Evolutionary conservation across 2,329 filamentous ascomycete genomes (phyloP), one percentile per base, ranked within the genome.

Genomic region (Pseudogymnoascus sp.): DNA sequence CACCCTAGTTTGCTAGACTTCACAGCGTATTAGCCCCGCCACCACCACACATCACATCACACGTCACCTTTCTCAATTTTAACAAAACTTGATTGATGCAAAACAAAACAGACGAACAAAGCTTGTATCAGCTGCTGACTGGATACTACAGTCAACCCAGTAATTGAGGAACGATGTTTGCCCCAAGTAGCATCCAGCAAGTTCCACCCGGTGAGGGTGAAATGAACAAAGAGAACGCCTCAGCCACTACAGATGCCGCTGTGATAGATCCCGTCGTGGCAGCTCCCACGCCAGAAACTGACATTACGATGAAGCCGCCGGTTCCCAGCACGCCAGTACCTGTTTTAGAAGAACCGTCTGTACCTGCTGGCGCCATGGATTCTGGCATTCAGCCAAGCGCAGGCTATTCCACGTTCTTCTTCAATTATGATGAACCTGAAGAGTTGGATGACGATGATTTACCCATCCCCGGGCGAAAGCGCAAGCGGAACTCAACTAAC

Each of bases 401-500:
- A 33, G 64, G 68, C 14, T 57, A 60, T 12, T 62, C 68, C 4
- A 63, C 64, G 5, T 62, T 65, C 12, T 62, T 67, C 38, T 59
- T 66, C 39, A 66, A 63, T 9, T 63, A 66, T 8, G 58, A 59
- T 30, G 61, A 63, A 37, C 63, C 65, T 7, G 75, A 77, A 2
- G 73, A 74, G 9, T 76, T 74, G 35, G 61, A 66, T 7, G 68
- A 70, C 6, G 69, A 75, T 2, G 68, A 71, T 1, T 63, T 71
- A 0, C 66, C 70, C 30, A 74, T 77, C 0, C 75, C 78, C 57
- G 79, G 79, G 60, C 76, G 78, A 0, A 86, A 86, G 71, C 78
- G 83, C 33, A 86, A 86, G 70, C 78, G 83, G 9, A 72, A 73
- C 1, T 79, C 79, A 0, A 67, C 79, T 36, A 81, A 81, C 64